A percentile compares a stretch with the other conserved stretches of the same genome.
Evolutionary conservation across 345 rosid species (phyloP).

Genomic region (Garcia nutans): DNA sequence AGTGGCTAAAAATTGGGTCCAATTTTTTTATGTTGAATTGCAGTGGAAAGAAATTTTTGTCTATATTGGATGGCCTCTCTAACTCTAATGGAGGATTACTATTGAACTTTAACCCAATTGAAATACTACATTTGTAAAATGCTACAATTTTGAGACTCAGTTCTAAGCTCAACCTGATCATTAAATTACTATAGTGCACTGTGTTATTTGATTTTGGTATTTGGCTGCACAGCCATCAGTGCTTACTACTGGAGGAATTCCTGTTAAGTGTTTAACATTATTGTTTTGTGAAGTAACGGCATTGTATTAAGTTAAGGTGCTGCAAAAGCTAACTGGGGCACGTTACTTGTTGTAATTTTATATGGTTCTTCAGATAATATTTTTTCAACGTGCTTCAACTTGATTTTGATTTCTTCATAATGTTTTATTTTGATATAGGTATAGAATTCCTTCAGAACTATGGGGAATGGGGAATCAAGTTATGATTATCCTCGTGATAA

Average conservation of each 20-base stretch:
- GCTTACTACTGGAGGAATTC: not conserved
- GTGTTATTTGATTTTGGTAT: not conserved
- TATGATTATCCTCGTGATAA: constrained; percentile 25
- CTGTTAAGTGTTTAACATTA: too few species aligned
- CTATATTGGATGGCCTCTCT: not conserved
- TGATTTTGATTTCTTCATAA: not conserved
- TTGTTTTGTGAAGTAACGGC: too few species aligned
- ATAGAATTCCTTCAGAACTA: constrained; percentile 10
- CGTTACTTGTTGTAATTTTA: not conserved
- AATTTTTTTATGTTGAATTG: not conserved
- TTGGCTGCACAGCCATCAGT: not conserved
- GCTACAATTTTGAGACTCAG: not conserved
- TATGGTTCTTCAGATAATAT: not conserved
- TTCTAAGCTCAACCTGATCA: not conserved
- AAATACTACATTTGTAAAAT: not conserved
- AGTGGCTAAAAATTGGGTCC: not conserved
- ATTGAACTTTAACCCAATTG: not conserved
- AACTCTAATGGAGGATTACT: not conserved
- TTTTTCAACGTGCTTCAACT: not conserved
- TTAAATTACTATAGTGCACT: not conserved
- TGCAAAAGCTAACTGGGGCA: not conserved
- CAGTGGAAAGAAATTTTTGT: not conserved
- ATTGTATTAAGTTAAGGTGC: not conserved
- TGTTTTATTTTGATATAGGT: constrained; percentile 13
- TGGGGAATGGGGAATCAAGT: constrained; percentile 42